These are phyloP conservation scores for Raphanus hybrid DNA, from an alignment of 441 rosid species.

Conservation along the genomic window DNA sequence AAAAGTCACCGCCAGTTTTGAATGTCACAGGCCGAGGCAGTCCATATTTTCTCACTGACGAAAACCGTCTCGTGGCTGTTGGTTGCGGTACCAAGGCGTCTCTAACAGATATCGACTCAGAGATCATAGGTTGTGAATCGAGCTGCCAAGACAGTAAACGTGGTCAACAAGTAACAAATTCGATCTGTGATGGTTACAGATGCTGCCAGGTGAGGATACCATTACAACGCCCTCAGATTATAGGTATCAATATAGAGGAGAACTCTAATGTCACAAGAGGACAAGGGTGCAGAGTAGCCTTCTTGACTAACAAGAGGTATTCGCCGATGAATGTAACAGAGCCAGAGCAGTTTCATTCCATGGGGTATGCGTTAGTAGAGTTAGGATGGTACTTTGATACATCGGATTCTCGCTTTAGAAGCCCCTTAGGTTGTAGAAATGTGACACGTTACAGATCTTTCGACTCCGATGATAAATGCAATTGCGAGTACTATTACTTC, in stretches of 20 bases:
- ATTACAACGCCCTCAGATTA: background rate
- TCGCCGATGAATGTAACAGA: background rate
- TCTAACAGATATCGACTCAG: background rate
- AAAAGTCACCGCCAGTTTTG: background rate
- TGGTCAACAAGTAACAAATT: background rate
- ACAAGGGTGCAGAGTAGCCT: conserved; percentile 13
- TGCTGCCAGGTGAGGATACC: background rate
- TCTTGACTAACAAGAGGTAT: background rate
- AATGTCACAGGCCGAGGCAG: background rate
- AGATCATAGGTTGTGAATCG: background rate
- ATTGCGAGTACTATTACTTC: conserved; percentile 23
- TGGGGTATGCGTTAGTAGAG: conserved; percentile 3
- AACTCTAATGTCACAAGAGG: background rate
- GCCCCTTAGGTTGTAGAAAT: conserved; percentile 26
- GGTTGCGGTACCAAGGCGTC: background rate
- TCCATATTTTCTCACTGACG: background rate
- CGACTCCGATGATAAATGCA: too few relatives aligned
- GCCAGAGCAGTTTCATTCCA: background rate
- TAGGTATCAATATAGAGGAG: background rate
- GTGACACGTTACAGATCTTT: background rate
- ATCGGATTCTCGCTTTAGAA: conserved; percentile 17
- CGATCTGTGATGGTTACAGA: background rate
- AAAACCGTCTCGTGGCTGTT: background rate
- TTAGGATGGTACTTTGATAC: conserved; percentile 35
- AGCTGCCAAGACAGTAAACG: background rate